Evolutionary conservation across 768 basidiomycete genomes (phyloP), one percentile per base, ranked within the genome.

Genomic region (Candolleomyces efflorescens): DNA sequence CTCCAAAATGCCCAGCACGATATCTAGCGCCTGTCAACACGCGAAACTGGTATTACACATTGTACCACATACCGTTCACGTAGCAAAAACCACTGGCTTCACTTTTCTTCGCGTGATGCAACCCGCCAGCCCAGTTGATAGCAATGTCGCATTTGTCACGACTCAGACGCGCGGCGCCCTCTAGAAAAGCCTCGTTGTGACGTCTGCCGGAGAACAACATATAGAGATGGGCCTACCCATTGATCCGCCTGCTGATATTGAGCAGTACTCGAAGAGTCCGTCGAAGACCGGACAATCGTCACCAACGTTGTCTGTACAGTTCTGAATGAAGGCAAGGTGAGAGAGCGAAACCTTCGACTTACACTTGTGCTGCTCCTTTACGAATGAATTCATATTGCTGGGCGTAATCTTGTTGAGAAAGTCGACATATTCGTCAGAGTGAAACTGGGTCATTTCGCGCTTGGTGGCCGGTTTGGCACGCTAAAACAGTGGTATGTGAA

Each of bases 61-160:
- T 43, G 38, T 49, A 64, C 78, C 41, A 12, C 51, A 36, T 59
- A 94, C 94, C 96, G 66, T 98, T 98, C 45, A 98, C 92, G 70
- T 98, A 99, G 75, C 97, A 99, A 73, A 99, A 99, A 1, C 97
- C 97, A 64, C 92, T 95, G 0, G 97, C 97, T 74, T 99, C 97
- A 45, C 94, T 93, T 78, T 98, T 99, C 77, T 98, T 99, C 2
- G 97, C 94, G 68, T 99, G 97, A 70, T 99, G 97, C 46, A 99
- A 78, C 15, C 97, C 97, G 13, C 97, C 97, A 9, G 97, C 96
- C 97, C 97, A 99, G 67, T 99, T 99, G 55, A 99, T 86, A 3
- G 97, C 97, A 64, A 98, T 98, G 70, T 99, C 97, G 69, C 95
- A 98, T 69, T 98, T 98, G 73, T 98, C 94, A 59, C 95, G 80